Percentiles rank a stretch among this genome's conserved stretches.
Conservation (phyloP, 345 rosid genomes). For the Rhodomyrtus tomentosa region DNA sequence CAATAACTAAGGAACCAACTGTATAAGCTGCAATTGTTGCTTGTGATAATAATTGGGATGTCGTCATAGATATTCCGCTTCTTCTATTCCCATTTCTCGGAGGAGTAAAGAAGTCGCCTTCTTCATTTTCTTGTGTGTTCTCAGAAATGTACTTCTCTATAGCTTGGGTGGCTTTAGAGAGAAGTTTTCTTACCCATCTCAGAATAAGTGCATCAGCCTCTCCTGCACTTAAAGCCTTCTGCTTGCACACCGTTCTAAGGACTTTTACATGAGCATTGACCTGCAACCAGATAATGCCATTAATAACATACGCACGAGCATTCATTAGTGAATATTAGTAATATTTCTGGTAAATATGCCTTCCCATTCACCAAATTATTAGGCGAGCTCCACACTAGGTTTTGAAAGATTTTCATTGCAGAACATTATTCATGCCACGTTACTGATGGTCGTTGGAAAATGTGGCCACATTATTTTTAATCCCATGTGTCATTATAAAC, state of each 20-base stretch:
- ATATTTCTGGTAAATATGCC: neutral
- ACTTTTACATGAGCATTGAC: constrained; percentile 93
- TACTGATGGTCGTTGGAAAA: neutral
- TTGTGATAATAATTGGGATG: constrained; percentile 32
- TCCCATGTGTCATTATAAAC: neutral
- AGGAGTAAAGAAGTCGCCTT: constrained; percentile 46
- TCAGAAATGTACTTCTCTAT: constrained; percentile 51
- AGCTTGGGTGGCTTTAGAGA: constrained; percentile 48
- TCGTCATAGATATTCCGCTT: constrained; percentile 28
- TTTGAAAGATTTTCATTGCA: neutral
- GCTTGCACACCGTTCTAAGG: constrained; percentile 68
- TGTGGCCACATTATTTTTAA: neutral
- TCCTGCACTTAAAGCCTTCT: constrained; percentile 41
- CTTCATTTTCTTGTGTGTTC: constrained; percentile 19
- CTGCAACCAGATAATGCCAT: constrained; percentile 31
- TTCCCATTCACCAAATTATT: neutral
- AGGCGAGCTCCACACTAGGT: neutral
- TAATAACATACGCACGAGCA: neutral
- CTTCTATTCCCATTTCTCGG: constrained; percentile 38
- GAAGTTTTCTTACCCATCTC: constrained; percentile 59
- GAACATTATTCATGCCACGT: neutral
- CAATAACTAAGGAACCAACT: constrained; percentile 63
- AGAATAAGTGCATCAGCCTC: constrained; percentile 63
- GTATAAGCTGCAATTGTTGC: constrained; percentile 61
- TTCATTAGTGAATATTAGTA: neutral